Percentiles rank a stretch among this genome's conserved stretches.
phyloP scores from a whole-genome alignment of 2,329 filamentous ascomycete species.

The Coleophoma crateriformis region DNA sequence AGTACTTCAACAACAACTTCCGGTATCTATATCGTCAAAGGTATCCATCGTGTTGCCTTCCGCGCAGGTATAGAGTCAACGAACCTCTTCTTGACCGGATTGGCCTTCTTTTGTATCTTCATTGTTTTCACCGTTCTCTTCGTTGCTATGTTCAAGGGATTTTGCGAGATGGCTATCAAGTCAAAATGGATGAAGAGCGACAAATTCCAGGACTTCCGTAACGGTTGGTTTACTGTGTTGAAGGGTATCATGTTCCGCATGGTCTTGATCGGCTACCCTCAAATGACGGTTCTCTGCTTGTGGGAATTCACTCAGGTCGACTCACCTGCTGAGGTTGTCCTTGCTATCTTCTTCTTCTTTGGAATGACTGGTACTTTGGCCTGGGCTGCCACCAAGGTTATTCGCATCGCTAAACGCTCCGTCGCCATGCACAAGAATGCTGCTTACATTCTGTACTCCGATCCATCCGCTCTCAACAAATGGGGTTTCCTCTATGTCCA shows the following conservation, averaged over 20 bases:
- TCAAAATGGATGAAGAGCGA: conserved; percentile 74
- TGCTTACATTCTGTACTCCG: conserved; percentile 93
- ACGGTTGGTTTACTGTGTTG: conserved; percentile 86
- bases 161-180: conserved; percentile 72
- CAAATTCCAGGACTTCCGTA: conserved; percentile 89
- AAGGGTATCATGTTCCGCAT: conserved; percentile 93
- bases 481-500: conserved; percentile 98
- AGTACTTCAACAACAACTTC: conserved; percentile 43
- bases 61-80: conserved; percentile 77
- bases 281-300: conserved; percentile 83
- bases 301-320: conserved; percentile 90
- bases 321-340: conserved; percentile 77
- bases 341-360: conserved; percentile 85
- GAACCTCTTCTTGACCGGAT: conserved; percentile 88
- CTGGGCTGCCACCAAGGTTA: conserved; percentile 88
- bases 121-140: conserved; percentile 67
- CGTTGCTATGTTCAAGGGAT: conserved; percentile 74
- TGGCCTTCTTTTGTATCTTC: conserved; percentile 85
- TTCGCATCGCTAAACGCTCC: conserved; percentile 81
- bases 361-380: conserved; percentile 71
- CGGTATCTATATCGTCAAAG: conserved; percentile 61
- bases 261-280: conserved; percentile 84
- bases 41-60: conserved; percentile 88
- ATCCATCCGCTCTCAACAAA: conserved; percentile 90
- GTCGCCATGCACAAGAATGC: conserved; percentile 92